Percentiles rank a stretch among this genome's conserved stretches.
Evolutionary conservation across 805 yeast genomes (phyloP).

Genomic region (Nakazawaea anatomiae): DNA sequence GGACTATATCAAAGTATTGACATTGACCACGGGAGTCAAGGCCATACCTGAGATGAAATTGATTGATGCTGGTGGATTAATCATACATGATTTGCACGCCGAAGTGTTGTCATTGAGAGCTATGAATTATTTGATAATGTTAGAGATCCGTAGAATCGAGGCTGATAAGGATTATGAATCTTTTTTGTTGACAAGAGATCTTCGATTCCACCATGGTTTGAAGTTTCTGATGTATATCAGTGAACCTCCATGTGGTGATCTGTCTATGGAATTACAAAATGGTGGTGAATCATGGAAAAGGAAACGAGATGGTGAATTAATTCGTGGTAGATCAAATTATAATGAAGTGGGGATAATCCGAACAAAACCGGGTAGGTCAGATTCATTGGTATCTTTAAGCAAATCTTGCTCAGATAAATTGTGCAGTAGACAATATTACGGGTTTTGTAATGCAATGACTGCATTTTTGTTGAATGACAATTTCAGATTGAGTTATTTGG

Average conservation of each 20-base stretch:
- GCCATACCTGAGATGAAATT: conserved; percentile 52
- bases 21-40: conserved; percentile 80
- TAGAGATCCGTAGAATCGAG: conserved; percentile 32
- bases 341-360: conserved; percentile 59
- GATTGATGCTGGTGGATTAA: conserved; percentile 41
- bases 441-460: conserved; percentile 44
- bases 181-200: not conserved
- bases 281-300: conserved; percentile 4
- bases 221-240: conserved; percentile 58
- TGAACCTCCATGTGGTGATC: conserved; percentile 90
- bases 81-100: conserved; percentile 89
- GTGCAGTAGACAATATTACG: conserved; percentile 52
- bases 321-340: conserved; percentile 65
- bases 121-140: conserved; percentile 55
- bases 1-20: conserved; percentile 28
- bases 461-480: conserved; percentile 26
- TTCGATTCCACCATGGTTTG: conserved; percentile 26
- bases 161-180: conserved; percentile 12
- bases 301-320: conserved; percentile 4
- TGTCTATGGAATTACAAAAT: conserved; percentile 49
- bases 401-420: conserved; percentile 91
- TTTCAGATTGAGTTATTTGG: conserved; percentile 40
- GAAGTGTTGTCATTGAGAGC: conserved; percentile 71
- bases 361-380: conserved; percentile 89
- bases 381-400: conserved; percentile 64